phyloP scores from a whole-genome alignment of 179 eudicot species.

The Silene coronaria region DNA sequence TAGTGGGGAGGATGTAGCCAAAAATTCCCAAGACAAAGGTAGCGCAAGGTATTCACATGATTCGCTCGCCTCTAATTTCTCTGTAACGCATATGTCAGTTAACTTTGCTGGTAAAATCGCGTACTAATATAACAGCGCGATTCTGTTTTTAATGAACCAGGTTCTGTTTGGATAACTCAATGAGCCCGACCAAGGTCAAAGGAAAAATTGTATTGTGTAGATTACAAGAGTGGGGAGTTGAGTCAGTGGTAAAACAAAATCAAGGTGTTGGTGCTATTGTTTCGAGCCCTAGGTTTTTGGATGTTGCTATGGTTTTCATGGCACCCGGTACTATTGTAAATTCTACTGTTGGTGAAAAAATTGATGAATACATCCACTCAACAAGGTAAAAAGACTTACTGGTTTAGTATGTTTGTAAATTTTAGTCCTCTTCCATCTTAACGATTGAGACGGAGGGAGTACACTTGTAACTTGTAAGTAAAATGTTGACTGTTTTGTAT shows the following conservation, averaged over 20 bases:
- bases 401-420: not conserved
- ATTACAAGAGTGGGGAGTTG: constrained; percentile 49
- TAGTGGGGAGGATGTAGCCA: constrained; percentile 61
- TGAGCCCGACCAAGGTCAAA: constrained; percentile 72
- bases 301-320: constrained; percentile 60
- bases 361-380: constrained; percentile 45
- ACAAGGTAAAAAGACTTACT: constrained; percentile 27
- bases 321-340: constrained; percentile 66
- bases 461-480: not conserved
- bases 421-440: too few relatives aligned
- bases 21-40: constrained; percentile 33
- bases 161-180: constrained; percentile 45
- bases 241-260: constrained; percentile 55
- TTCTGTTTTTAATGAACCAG: constrained; percentile 13
- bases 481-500: constrained; percentile 8
- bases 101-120: too few relatives aligned
- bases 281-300: constrained; percentile 41
- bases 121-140: not conserved
- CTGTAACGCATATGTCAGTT: too few relatives aligned
- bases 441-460: too few relatives aligned
- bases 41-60: constrained; percentile 46
- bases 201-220: constrained; percentile 72
- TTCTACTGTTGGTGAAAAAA: constrained; percentile 32
- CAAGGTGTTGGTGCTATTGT: constrained; percentile 67
- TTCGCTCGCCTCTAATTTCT: not conserved